phyloP scores from a whole-genome alignment of 371 early-diverging fungal species.

The Conidiobolus incongruus region DNA sequence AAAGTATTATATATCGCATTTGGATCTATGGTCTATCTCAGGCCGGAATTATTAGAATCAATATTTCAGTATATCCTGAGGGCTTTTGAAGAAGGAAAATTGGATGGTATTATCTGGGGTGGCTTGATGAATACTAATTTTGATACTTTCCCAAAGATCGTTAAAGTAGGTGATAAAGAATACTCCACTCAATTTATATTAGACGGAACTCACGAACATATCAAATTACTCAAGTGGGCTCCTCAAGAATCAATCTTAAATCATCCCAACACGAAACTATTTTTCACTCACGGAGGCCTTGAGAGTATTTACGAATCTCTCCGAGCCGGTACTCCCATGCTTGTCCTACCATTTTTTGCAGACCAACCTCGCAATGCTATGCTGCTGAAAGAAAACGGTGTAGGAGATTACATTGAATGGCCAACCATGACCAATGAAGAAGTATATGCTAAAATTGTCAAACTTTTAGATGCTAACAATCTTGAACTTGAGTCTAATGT shows the following conservation, averaged over 20 bases:
- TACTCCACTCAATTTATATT: neutral
- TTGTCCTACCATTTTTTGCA: neutral
- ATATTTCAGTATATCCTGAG: neutral
- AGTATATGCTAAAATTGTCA: neutral
- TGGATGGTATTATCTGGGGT: constrained; percentile 6
- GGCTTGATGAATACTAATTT: neutral
- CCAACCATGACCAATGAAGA: neutral
- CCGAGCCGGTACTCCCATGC: neutral
- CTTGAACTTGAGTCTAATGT: neutral
- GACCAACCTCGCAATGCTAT: constrained; percentile 5
- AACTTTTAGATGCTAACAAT: neutral
- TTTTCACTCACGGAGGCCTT: constrained; percentile 5
- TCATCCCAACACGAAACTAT: constrained; percentile 2
- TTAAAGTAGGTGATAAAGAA: neutral
- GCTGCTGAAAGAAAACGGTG: neutral
- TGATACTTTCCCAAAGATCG: neutral
- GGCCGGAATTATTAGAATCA: neutral
- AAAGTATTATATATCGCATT: neutral
- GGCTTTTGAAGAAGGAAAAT: neutral
- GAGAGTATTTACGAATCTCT: constrained; percentile 1
- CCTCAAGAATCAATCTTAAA: constrained; percentile 3
- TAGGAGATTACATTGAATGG: neutral
- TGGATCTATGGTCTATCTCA: neutral
- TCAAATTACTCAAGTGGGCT: neutral
- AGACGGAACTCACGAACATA: neutral